Conservation (phyloP, 495 filamentous ascomycete genomes). For the Penicillium antarcticum region DNA sequence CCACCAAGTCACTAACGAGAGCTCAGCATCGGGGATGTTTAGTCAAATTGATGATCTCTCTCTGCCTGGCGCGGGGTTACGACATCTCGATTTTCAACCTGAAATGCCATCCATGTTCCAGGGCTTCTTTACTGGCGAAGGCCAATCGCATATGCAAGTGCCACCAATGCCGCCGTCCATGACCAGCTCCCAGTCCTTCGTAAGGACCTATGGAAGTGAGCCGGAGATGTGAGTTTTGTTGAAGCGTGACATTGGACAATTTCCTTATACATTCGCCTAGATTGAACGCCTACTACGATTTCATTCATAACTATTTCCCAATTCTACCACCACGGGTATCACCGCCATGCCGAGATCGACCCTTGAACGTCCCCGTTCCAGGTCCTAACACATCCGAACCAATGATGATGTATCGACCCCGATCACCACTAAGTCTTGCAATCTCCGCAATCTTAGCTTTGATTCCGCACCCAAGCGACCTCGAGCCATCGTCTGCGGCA, state of each 20-base stretch:
- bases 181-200: slow-evolving; percentile 23
- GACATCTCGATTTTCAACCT: slow-evolving; percentile 37
- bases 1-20: slow-evolving; percentile 9
- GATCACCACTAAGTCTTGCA: slow-evolving; percentile 52
- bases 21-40: slow-evolving; percentile 34
- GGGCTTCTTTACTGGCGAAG: slow-evolving; percentile 30
- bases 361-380: slow-evolving; percentile 40
- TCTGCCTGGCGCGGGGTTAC: slow-evolving; percentile 40
- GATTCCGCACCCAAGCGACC: slow-evolving; percentile 51
- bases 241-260: background rate
- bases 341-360: slow-evolving; percentile 41
- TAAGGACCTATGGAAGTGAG: slow-evolving; percentile 43
- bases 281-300: slow-evolving; percentile 59
- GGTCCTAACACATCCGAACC: slow-evolving; percentile 41
- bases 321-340: slow-evolving; percentile 52
- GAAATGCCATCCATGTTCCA: slow-evolving; percentile 39
- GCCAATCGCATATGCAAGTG: slow-evolving; percentile 27
- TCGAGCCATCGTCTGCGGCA: slow-evolving; percentile 39
- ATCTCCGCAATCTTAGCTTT: slow-evolving; percentile 54
- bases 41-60: slow-evolving; percentile 43
- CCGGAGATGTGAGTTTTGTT: slow-evolving; percentile 34
- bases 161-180: slow-evolving; percentile 32
- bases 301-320: slow-evolving; percentile 57
- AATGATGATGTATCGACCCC: slow-evolving; percentile 40
- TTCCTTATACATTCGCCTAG: slow-evolving; percentile 32